Evolutionary conservation across 768 basidiomycete genomes (phyloP).

Genomic region (Collybiopsis luxurians): DNA sequence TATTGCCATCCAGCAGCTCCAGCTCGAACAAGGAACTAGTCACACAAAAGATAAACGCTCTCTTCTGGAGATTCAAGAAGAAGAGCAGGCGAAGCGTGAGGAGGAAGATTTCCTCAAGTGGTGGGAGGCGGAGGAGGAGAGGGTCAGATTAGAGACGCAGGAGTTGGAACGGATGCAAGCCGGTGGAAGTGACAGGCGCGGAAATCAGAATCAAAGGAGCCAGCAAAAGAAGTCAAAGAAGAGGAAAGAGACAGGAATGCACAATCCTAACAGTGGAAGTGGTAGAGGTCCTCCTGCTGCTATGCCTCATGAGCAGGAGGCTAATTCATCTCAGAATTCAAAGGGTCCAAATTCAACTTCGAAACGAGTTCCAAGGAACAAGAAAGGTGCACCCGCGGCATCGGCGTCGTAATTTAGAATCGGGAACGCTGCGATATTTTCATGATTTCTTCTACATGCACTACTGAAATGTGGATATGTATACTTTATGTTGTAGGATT

Average conservation of each 20-base stretch:
- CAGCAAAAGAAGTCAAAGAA: not conserved
- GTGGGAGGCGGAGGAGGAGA: conserved; percentile 85
- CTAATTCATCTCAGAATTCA: not conserved
- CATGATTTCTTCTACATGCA: too few species aligned
- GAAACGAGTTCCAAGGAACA: not conserved
- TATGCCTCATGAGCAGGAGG: not conserved
- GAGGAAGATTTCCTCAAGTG: conserved; percentile 85
- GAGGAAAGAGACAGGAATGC: not conserved
- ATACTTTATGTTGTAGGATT: too few species aligned
- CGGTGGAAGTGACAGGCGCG: not conserved
- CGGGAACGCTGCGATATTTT: too few species aligned
- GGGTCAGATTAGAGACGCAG: conserved; percentile 52
- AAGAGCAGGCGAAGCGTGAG: conserved; percentile 62
- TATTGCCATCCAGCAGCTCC: conserved; percentile 79
- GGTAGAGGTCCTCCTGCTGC: too few species aligned
- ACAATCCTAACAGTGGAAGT: not conserved
- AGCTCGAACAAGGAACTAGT: conserved; percentile 50
- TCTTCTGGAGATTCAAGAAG: conserved; percentile 81
- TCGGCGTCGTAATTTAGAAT: not conserved
- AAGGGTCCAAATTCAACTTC: not conserved
- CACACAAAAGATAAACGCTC: conserved; percentile 55
- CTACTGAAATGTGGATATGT: too few species aligned
- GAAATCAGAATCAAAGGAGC: not conserved
- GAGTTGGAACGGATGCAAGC: conserved; percentile 13
- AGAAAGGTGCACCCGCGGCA: not conserved